Percentiles rank a stretch among this genome's conserved stretches.
These are phyloP conservation scores for Heritiera fomes DNA, from an alignment of 345 rosid species.

Conservation along the genomic window DNA sequence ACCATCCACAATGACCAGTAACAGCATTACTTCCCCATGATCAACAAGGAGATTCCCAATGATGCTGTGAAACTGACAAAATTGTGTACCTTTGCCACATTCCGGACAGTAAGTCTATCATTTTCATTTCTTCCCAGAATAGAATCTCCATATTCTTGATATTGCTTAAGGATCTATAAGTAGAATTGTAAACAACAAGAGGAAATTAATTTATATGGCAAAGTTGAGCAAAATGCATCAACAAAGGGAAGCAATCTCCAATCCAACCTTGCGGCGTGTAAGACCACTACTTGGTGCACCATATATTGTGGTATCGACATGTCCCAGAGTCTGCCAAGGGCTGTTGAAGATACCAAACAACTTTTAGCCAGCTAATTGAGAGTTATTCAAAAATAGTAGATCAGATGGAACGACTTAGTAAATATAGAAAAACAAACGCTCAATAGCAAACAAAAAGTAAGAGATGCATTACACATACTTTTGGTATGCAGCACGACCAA, in stretches of 20 bases:
- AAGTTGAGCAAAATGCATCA: slow-evolving; percentile 21
- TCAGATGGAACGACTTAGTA: background rate
- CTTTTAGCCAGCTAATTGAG: slow-evolving; percentile 16
- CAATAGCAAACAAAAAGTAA: background rate
- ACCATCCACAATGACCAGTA: background rate
- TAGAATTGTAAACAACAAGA: slow-evolving; percentile 13
- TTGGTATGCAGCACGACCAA: slow-evolving; percentile 92
- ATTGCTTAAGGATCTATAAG: slow-evolving; percentile 70
- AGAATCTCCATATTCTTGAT: slow-evolving; percentile 82
- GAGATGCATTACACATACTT: slow-evolving; percentile 51
- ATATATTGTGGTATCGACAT: slow-evolving; percentile 71
- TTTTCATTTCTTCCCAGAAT: slow-evolving; percentile 51
- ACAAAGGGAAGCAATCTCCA: slow-evolving; percentile 1
- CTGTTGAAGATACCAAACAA: slow-evolving; percentile 28
- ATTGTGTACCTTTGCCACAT: slow-evolving; percentile 62
- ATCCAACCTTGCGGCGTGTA: slow-evolving; percentile 83
- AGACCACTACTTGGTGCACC: slow-evolving; percentile 67
- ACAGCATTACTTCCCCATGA: background rate
- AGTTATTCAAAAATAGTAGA: slow-evolving; percentile 2
- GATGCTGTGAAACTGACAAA: background rate
- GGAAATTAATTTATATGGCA: slow-evolving; percentile 5
- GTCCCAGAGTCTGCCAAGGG: slow-evolving; percentile 82
- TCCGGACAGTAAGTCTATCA: slow-evolving; percentile 33
- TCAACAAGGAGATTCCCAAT: background rate
- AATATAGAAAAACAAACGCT: background rate